Conservation (phyloP, 306 rosid genomes). For the Hippophae tibetana region DNA sequence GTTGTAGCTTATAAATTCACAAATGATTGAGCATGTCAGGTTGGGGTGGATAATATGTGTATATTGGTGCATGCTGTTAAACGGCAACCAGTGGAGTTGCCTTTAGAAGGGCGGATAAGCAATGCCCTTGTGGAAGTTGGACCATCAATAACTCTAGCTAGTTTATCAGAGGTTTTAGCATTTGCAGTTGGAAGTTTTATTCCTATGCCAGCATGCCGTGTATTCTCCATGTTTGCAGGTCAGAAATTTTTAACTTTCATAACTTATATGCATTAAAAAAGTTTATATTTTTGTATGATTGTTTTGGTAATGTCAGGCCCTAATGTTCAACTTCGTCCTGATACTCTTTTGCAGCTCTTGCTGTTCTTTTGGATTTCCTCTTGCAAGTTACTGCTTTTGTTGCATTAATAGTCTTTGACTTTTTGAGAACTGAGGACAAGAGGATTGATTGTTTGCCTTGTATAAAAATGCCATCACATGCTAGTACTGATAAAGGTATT, state of each 20-base stretch:
- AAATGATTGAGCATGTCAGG: slow-evolving; percentile 33
- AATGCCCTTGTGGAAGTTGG: slow-evolving; percentile 97
- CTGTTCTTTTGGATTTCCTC: slow-evolving; percentile 88
- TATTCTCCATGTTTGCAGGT: slow-evolving; percentile 99
- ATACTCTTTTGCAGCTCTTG: slow-evolving; percentile 69
- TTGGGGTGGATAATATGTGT: slow-evolving; percentile 99
- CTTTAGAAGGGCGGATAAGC: slow-evolving; percentile 89
- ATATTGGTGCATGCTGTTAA: slow-evolving; percentile 93
- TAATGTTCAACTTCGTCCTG: slow-evolving; percentile 23
- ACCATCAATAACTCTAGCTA: slow-evolving; percentile 94
- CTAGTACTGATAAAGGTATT: slow-evolving; percentile 61
- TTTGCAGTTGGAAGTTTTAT: slow-evolving; percentile 97
- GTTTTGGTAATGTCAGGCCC: slow-evolving; percentile 6
- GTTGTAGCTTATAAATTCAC: not conserved
- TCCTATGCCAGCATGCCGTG: slow-evolving; percentile 98
- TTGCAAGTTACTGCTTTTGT: slow-evolving; percentile 96
- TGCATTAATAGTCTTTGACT: slow-evolving; percentile 82
- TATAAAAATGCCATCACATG: slow-evolving; percentile 46
- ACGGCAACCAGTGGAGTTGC: slow-evolving; percentile 70
- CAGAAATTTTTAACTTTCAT: slow-evolving; percentile 5
- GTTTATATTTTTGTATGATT: slow-evolving; percentile 16
- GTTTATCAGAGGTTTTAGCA: slow-evolving; percentile 91
- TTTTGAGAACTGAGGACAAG: slow-evolving; percentile 69
- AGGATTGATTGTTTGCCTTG: slow-evolving; percentile 97
- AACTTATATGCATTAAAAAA: slow-evolving; percentile 9